A percentile compares a stretch with the other conserved stretches of the same genome.
These are phyloP conservation scores for Talaromyces sp. DNA, from an alignment of 2,329 filamentous ascomycete species.

Conservation along the genomic window DNA sequence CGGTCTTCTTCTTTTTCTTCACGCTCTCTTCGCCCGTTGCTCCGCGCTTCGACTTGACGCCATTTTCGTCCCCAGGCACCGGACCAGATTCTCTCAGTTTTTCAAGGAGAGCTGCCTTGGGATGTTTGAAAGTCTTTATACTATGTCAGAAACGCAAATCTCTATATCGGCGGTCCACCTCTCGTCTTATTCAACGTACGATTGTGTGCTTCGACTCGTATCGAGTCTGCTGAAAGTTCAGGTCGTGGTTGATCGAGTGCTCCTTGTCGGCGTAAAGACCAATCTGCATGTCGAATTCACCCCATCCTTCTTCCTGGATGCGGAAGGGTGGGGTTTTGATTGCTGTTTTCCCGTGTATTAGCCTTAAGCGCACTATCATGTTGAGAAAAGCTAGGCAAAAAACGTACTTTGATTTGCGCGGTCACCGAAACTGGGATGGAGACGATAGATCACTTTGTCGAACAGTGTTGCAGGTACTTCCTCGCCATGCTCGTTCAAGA, in stretches of 20 bases:
- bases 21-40: constrained; percentile 55
- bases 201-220: constrained; percentile 83
- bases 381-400: neutral
- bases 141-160: neutral
- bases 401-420: constrained; percentile 73
- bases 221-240: constrained; percentile 78
- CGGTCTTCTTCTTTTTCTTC: constrained; percentile 73
- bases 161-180: too few relatives aligned
- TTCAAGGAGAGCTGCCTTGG: constrained; percentile 77
- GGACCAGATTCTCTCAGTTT: constrained; percentile 79
- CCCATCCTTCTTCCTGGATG: constrained; percentile 94
- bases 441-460: constrained; percentile 85
- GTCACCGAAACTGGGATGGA: constrained; percentile 91
- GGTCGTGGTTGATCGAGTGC: constrained; percentile 74
- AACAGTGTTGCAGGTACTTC: constrained; percentile 80
- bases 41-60: constrained; percentile 60
- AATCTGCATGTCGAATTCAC: constrained; percentile 94
- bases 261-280: constrained; percentile 86
- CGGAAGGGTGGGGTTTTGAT: constrained; percentile 83
- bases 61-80: constrained; percentile 69
- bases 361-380: neutral
- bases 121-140: constrained; percentile 77
- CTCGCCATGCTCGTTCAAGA: constrained; percentile 82
- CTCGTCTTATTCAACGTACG: constrained; percentile 43
- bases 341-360: constrained; percentile 47